A percentile compares a stretch with the other conserved stretches of the same genome.
These are phyloP conservation scores for Dendrocalamus sinicus DNA, from an alignment of 176 grass and related monocot species.

Conservation along the genomic window DNA sequence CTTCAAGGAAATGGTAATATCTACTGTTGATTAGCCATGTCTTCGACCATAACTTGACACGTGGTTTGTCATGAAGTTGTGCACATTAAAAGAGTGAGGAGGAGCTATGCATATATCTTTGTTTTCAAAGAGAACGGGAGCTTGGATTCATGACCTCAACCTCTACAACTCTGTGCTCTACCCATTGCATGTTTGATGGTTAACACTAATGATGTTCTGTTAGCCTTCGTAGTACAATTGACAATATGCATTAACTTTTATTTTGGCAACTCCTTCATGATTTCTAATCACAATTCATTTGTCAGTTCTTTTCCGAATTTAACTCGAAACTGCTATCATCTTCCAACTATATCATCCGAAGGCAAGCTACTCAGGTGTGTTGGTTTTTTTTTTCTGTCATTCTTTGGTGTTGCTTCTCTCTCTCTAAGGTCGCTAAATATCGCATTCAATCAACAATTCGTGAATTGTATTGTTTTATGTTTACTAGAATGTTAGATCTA, in stretches of 20 bases:
- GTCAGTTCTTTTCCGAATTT: no score
- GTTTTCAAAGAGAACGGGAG: not conserved
- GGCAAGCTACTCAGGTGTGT: slow-evolving; percentile 52
- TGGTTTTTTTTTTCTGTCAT: not conserved
- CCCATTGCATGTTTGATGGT: no score
- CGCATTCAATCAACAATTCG: not conserved
- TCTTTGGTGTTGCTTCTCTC: not conserved
- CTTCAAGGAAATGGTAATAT: not conserved
- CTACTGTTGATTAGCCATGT: not conserved
- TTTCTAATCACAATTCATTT: no score
- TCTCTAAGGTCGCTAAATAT: not conserved
- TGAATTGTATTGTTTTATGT: not conserved
- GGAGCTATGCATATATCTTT: not conserved
- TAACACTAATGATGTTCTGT: no score
- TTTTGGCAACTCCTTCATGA: no score
- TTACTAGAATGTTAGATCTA: not conserved
- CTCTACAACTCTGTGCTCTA: no score
- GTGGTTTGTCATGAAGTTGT: no score
- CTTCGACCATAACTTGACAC: no score
- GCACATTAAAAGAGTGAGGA: no score
- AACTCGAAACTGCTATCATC: no score
- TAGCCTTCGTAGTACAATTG: no score
- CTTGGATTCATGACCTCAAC: not conserved
- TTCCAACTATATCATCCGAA: slow-evolving; percentile 50
- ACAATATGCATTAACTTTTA: no score